Evolutionary conservation across 345 rosid genomes (phyloP).

Genomic region (Hypericum androsaemum): DNA sequence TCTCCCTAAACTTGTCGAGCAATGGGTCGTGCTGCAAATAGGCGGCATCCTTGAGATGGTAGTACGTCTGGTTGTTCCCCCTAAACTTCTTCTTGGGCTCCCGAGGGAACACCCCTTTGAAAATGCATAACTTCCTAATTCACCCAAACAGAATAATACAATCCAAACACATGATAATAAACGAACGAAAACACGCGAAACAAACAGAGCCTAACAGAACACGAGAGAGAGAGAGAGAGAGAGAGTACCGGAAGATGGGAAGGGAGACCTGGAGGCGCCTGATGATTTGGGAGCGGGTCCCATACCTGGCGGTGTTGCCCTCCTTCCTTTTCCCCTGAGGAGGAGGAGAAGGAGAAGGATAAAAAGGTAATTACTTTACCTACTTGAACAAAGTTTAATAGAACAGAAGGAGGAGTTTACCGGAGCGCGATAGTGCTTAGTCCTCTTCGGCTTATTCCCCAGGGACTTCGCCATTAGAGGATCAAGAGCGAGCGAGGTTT

Average conservation of each 20-base stretch:
- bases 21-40: conserved; percentile 80
- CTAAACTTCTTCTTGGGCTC: conserved; percentile 92
- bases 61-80: conserved; percentile 91
- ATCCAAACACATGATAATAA: not conserved
- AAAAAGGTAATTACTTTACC: too few species aligned
- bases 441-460: not conserved
- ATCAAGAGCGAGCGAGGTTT: too few species aligned
- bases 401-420: conserved; percentile 22
- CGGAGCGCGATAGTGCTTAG: conserved; percentile 78
- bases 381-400: too few species aligned
- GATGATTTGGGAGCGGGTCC: conserved; percentile 81
- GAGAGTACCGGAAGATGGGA: conserved; percentile 69
- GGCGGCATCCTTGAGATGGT: conserved; percentile 84
- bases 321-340: conserved; percentile 91
- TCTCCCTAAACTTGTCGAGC: conserved; percentile 79
- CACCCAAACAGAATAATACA: not conserved
- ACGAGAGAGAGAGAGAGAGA: too few species aligned
- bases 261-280: conserved; percentile 71
- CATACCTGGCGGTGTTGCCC: conserved; percentile 80
- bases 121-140: conserved; percentile 64
- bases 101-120: conserved; percentile 80
- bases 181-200: not conserved
- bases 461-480: too few species aligned
- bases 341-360: not conserved
- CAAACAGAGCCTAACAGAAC: not conserved